Evolutionary conservation across 352 stramenopile species (phyloP), one percentile per base, ranked within the genome.

Genomic region (Pythium brachiatum): DNA sequence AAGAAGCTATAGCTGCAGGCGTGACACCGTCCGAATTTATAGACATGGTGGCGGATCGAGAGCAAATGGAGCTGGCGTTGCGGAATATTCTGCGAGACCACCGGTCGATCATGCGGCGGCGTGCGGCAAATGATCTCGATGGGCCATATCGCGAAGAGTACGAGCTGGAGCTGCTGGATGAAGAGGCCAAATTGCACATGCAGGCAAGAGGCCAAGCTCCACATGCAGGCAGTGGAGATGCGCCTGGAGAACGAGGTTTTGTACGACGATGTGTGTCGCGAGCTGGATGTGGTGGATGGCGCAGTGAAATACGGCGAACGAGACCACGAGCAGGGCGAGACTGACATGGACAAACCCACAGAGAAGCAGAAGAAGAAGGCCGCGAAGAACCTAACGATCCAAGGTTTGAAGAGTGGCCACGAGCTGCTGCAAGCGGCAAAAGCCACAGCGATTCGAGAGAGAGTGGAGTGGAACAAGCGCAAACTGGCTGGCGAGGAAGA

Each of bases 331-430:
- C 50, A 59, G 23, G 38, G 39, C 25, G 59, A 65, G 13, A 58
- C 43, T 18, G 58, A 64, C n/a, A 26, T 27, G 7, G 59, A 65
- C 29, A 65, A 65, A 29, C 59, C 59, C 4, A 60, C 59, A 46
- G 20, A n/a, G 36, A 34, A 48, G 38, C 1, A 39, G 26, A 3
- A 57, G 55, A 34, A 51, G 34, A 32, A 27, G 57, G 18, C 32
- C 16, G 8, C 44, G 18, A 6, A 52, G 46, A 20, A 46, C 53
- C 27, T 32, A 1, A 8, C 52, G 1, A 2, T 41, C 1, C 9
- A 1, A 1, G 21, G n/a, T 1, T 26, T 57, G 7, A 9, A 51
- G 7, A 16, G 25, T 39, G 25, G 46, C 20, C 15, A 63, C 25
- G 44, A 20, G 5, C 46, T 63, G 21, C 46, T 63, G 6, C 20